Base-by-base conservation (phyloP, 331 rosid species). In the Stylosanthes scabra region DNA sequence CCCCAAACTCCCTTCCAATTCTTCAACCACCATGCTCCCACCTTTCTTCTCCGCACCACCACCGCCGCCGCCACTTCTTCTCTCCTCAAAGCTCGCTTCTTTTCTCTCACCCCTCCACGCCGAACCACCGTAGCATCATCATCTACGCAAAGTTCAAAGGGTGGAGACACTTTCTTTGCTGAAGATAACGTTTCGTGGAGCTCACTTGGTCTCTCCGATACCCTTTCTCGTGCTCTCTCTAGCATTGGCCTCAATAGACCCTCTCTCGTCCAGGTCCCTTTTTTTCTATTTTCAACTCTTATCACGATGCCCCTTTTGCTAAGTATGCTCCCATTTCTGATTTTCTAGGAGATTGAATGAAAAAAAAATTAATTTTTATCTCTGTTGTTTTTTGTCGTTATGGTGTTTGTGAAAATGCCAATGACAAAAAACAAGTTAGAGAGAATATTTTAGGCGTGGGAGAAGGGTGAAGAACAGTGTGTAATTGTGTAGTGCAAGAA, bases 151-250 rank as follows among this genome's bases (percentile, higher is more conserved):
- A 73, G 64, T 77, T 68, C 72, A 11, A 82, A 74, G 7, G 86
- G 87, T 20, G 70, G 78, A 58, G 97, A 94, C 59, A 88, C 93
- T 34, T 91, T 91, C 67, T 89, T 78, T 58, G 83, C 93, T 9
- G 88, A 86, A 27, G 97, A 91, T 37, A 76, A 74, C 72, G 91
- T 94, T 87, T 83, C 84, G 8, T 90, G 97, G 97, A 67, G 78
- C 7, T 87, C 96, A 25, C 85, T 94, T 1, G 97, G 96, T 42
- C 74, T 91, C 10, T 90, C 96, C 59, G 88, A 91, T 60, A 74
- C 86, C 71, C 59, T 94, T 71, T 94, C 97, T 78, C 82, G 68
- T 51, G 90, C 96, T 31, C 93, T 91, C 45, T 72, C 76, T 49
- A 78, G 69, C 66, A 82, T 88, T 46, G 97, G 96, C 34, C 82